Percentiles rank a stretch among this genome's conserved stretches.
Evolutionary conservation across 2,329 filamentous ascomycete genomes (phyloP).

Genomic region (Cryphonectria naterciae): DNA sequence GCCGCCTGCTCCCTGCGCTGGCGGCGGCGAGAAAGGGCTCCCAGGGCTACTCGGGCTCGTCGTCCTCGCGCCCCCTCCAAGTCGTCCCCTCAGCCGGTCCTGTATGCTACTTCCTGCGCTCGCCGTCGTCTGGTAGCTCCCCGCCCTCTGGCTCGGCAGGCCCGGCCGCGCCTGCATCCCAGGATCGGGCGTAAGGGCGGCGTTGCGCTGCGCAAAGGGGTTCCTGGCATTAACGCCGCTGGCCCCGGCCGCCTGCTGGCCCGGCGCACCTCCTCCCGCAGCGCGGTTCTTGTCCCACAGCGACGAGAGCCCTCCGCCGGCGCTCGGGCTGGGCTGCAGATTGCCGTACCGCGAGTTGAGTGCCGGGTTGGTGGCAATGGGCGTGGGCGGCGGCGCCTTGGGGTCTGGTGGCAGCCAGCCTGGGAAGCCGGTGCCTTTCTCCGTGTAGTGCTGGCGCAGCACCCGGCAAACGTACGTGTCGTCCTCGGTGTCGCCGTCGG

Average conservation of each 20-base stretch:
- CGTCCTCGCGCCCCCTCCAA: slow-evolving; percentile 66
- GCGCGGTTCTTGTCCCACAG: slow-evolving; percentile 57
- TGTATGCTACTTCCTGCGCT: slow-evolving; percentile 61
- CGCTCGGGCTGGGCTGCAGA: slow-evolving; percentile 36
- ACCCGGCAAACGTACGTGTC: slow-evolving; percentile 95
- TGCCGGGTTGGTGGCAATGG: slow-evolving; percentile 48
- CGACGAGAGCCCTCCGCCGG: slow-evolving; percentile 52
- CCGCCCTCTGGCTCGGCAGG: slow-evolving; percentile 61
- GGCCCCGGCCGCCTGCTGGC: slow-evolving; percentile 5
- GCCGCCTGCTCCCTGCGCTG: slow-evolving; percentile 33
- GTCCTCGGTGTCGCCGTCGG: slow-evolving; percentile 78
- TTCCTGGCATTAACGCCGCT: slow-evolving; percentile 31
- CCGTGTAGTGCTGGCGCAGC: slow-evolving; percentile 87
- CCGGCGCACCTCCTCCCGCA: slow-evolving; percentile 29
- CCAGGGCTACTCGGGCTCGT: slow-evolving; percentile 53
- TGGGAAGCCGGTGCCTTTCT: slow-evolving; percentile 82
- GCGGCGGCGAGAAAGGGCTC: slow-evolving; percentile 54
- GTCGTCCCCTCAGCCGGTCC: slow-evolving; percentile 77
- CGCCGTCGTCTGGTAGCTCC: slow-evolving; percentile 69
- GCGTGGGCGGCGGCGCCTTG: slow-evolving; percentile 66
- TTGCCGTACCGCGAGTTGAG: slow-evolving; percentile 60
- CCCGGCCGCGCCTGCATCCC: slow-evolving; percentile 60
- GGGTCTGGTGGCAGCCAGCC: slow-evolving; percentile 89
- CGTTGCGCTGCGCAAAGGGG: slow-evolving; percentile 36
- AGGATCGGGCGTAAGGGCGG: slow-evolving; percentile 39